Evolutionary conservation across 345 rosid genomes (phyloP).

Genomic region (Mercurialis annua): DNA sequence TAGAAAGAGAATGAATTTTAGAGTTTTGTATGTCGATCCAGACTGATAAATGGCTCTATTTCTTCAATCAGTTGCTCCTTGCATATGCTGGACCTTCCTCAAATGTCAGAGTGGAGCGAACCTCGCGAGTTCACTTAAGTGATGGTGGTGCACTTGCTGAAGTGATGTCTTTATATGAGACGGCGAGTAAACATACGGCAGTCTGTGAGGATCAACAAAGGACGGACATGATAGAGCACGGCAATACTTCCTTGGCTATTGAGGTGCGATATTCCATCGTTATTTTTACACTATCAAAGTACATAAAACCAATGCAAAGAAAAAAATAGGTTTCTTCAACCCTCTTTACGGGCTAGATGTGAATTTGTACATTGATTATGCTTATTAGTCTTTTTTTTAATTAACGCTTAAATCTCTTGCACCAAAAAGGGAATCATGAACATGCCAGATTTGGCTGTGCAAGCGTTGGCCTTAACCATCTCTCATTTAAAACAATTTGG

Average conservation of each 20-base stretch:
- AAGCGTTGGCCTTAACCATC: slow-evolving; percentile 68
- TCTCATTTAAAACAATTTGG: slow-evolving; percentile 89
- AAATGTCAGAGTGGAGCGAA: slow-evolving; percentile 69
- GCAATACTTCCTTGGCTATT: slow-evolving; percentile 30
- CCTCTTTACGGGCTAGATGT: background rate
- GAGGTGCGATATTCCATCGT: slow-evolving; percentile 35
- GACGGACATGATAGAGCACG: slow-evolving; percentile 25
- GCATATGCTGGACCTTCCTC: slow-evolving; percentile 91
- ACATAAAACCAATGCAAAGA: background rate
- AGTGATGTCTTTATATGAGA: slow-evolving; percentile 61
- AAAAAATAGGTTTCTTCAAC: background rate
- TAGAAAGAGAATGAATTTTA: background rate
- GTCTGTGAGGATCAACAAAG: slow-evolving; percentile 28
- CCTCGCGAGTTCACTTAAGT: slow-evolving; percentile 42
- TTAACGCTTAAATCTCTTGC: slow-evolving; percentile 9
- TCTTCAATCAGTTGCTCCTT: slow-evolving; percentile 51
- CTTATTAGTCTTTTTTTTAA: slow-evolving; percentile 12
- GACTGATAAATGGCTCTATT: slow-evolving; percentile 11
- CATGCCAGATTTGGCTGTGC: slow-evolving; percentile 85
- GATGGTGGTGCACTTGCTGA: slow-evolving; percentile 74
- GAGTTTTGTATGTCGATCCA: background rate
- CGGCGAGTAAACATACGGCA: slow-evolving; percentile 29
- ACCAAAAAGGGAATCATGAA: slow-evolving; percentile 55
- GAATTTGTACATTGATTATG: background rate
- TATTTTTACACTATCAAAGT: background rate